Conservation (phyloP, 805 yeast genomes). For the Geotrichum ghanense region DNA sequence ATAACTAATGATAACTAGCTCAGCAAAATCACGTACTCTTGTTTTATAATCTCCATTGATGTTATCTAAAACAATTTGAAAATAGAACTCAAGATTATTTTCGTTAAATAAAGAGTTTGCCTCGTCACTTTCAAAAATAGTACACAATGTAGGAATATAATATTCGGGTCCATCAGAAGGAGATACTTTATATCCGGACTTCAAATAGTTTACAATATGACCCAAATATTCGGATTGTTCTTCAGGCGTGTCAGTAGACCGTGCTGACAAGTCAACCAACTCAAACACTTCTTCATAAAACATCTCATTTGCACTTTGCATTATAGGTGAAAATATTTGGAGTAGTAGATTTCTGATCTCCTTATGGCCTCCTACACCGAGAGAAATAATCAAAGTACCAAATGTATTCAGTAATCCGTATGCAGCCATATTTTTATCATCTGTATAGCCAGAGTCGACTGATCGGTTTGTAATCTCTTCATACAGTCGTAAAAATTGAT, state of each 20-base stretch:
- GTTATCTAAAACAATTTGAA: background rate
- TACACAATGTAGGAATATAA: background rate
- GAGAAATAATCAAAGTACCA: conserved; percentile 66
- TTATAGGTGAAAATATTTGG: conserved; percentile 55
- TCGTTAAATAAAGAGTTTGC: background rate
- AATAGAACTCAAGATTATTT: background rate
- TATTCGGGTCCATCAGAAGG: background rate
- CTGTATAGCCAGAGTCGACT: conserved; percentile 30
- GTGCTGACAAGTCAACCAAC: background rate
- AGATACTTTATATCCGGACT: background rate
- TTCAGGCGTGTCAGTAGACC: background rate
- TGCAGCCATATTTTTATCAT: conserved; percentile 74
- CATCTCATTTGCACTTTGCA: conserved; percentile 46
- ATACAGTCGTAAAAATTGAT: conserved; percentile 64
- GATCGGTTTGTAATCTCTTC: conserved; percentile 38
- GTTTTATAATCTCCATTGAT: background rate
- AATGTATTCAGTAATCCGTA: conserved; percentile 72
- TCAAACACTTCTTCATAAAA: conserved; percentile 1
- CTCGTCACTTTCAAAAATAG: background rate
- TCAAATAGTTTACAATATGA: background rate
- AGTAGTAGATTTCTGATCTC: conserved; percentile 58
- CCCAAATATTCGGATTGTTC: background rate
- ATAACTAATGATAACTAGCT: background rate
- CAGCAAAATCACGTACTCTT: background rate
- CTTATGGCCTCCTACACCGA: conserved; percentile 53